Conservation (phyloP, 2,329 filamentous ascomycete genomes). For the Aspergillus neoniger region DNA sequence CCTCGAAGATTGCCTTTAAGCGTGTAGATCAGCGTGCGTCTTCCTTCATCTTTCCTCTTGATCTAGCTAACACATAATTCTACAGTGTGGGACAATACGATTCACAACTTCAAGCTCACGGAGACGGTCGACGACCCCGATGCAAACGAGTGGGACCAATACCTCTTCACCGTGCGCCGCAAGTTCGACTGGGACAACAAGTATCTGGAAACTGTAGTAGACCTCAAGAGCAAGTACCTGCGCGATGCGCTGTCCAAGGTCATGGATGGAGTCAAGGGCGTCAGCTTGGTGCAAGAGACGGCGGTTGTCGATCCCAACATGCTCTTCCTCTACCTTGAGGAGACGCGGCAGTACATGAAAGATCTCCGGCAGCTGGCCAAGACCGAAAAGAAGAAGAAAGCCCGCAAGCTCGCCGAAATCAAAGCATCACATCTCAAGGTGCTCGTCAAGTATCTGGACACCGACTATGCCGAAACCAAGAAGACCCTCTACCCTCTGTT, state of each 20-base stretch:
- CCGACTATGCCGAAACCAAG: slow-evolving; percentile 76
- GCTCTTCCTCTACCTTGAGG: slow-evolving; percentile 75
- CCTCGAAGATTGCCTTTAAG: slow-evolving; percentile 66
- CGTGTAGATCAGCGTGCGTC: slow-evolving; percentile 62
- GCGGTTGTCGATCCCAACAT: slow-evolving; percentile 73
- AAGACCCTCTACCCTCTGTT: slow-evolving; percentile 80
- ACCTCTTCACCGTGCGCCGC: slow-evolving; percentile 78
- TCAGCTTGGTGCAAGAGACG: slow-evolving; percentile 77
- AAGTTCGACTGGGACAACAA: slow-evolving; percentile 84
- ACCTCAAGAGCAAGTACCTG: slow-evolving; percentile 81
- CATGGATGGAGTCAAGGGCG: slow-evolving; percentile 74
- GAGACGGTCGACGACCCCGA: slow-evolving; percentile 66
- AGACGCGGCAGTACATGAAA: slow-evolving; percentile 66
- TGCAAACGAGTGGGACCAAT: slow-evolving; percentile 70
- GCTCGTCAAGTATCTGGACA: slow-evolving; percentile 74
- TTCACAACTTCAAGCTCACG: slow-evolving; percentile 68
- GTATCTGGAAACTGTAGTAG: slow-evolving; percentile 71
- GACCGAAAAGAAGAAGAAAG: slow-evolving; percentile 54
- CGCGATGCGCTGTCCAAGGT: slow-evolving; percentile 70
- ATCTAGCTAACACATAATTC: neutral
- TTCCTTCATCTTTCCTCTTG: slow-evolving; percentile 7
- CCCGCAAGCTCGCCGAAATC: slow-evolving; percentile 36
- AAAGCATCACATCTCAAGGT: slow-evolving; percentile 63
- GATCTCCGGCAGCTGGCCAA: slow-evolving; percentile 66
- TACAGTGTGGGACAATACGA: slow-evolving; percentile 55